Base-by-base conservation (phyloP, 2,329 filamentous ascomycete species). In the Colletotrichum musicola region DNA sequence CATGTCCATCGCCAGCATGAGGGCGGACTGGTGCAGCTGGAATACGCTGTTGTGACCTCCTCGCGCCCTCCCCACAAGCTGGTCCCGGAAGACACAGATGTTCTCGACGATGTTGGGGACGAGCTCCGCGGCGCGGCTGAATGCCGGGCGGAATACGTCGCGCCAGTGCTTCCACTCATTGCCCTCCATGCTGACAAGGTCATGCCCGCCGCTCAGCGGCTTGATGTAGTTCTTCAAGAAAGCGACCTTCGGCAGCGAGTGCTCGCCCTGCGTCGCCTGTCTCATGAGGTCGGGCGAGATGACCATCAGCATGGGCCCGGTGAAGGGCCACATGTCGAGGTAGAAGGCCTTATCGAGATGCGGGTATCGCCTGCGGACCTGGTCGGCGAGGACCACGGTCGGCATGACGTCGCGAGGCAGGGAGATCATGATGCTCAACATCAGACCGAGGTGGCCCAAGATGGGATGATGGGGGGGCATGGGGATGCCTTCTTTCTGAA, bases 111-210 rank as follows among this genome's bases (percentile, higher is more conserved):
- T 40, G 3, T 49, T 56, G 13, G 63, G 63, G 4, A 66, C 57
- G 2, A 66, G 57, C 42, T 42, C 57, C 3, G 57, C 49, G 13
- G 57, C 50, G 18, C 42, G 57, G n/a, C 63, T n/a, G 16, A 66
- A 62, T n/a, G 49, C 63, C 9, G 63, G 63, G 1, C 57, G 40
- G n/a, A 66, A 66, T 3, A 66, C 22, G n/a, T 62, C 58, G 22
- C 50, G 57, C 63, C 57, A 66, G 20, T 35, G 51, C 14, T 10
- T 62, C 63, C 63, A 66, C 35, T 66, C 63, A 0, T 55, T 57
- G 4, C 63, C 63, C 35, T 66, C 63, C 63, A 66, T 66, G 5
- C 49, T 66, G 6, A 62, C 63, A 0, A 66, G 63, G n/a, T 62
- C 63, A 9, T 66, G 51, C 5, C 63, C 57, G 1, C 57, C 63